These are phyloP conservation scores for Lachnellula subtilissima DNA, from an alignment of 2,329 filamentous ascomycete genomes.

Conservation along the genomic window DNA sequence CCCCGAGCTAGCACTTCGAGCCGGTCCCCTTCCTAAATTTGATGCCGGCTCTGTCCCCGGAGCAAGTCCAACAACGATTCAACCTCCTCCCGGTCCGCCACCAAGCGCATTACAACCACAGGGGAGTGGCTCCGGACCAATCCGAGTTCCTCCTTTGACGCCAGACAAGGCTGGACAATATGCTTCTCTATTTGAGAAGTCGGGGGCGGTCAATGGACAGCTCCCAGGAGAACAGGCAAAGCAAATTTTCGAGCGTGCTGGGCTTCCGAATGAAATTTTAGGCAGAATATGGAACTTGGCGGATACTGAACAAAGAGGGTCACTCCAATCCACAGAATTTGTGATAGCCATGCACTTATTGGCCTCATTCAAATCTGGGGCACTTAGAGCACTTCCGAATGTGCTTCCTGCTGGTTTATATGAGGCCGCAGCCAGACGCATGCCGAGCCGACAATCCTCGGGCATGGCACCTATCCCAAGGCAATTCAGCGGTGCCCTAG, in stretches of 20 bases:
- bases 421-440: slow-evolving; percentile 77
- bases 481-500: slow-evolving; percentile 67
- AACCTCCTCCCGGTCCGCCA: slow-evolving; percentile 43
- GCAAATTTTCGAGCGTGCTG: slow-evolving; percentile 90
- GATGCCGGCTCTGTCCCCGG: slow-evolving; percentile 58
- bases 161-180: slow-evolving; percentile 90
- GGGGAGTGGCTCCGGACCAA: slow-evolving; percentile 58
- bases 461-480: slow-evolving; percentile 66
- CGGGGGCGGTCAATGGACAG: slow-evolving; percentile 69
- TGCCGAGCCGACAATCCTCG: slow-evolving; percentile 38
- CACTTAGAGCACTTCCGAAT: slow-evolving; percentile 72
- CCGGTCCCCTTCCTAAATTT: slow-evolving; percentile 86
- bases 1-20: slow-evolving; percentile 75
- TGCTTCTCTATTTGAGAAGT: slow-evolving; percentile 83
- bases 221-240: slow-evolving; percentile 84
- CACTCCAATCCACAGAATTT: slow-evolving; percentile 83
- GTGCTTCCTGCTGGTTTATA: slow-evolving; percentile 81
- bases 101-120: slow-evolving; percentile 47
- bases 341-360: slow-evolving; percentile 98
- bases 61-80: slow-evolving; percentile 37
- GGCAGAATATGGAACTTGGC: slow-evolving; percentile 96
- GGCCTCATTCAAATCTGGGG: slow-evolving; percentile 81
- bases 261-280: slow-evolving; percentile 81
- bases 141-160: slow-evolving; percentile 83
- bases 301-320: slow-evolving; percentile 87